Evolutionary conservation across 768 basidiomycete species (phyloP).

Genomic region (Cystobasidium ongulense): DNA sequence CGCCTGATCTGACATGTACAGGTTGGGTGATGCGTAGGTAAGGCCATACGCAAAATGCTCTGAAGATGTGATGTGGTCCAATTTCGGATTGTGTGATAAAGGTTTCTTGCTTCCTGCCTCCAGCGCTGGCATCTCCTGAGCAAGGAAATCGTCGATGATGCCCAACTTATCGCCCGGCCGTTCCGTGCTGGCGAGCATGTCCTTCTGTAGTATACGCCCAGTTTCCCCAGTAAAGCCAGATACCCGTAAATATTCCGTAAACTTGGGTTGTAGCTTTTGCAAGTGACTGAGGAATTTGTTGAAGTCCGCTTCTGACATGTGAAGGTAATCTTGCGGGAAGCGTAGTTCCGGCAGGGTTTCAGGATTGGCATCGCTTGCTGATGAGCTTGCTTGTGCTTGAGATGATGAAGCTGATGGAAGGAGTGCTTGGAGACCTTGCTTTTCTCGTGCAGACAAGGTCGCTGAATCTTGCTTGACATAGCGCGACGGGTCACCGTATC

Average conservation of each 20-base stretch:
- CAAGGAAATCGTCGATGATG: neutral
- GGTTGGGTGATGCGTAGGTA: constrained; percentile 11
- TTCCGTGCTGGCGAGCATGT: neutral
- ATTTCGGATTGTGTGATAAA: constrained; percentile 5
- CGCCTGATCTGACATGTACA: constrained; percentile 17
- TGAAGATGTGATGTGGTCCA: neutral
- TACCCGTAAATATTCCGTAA: neutral
- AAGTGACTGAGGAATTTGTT: neutral
- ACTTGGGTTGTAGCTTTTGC: neutral
- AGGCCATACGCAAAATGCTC: constrained; percentile 13
- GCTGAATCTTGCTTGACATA: neutral
- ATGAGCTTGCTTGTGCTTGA: neutral
- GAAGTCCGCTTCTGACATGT: neutral
- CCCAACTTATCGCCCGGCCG: neutral
- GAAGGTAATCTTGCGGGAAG: neutral
- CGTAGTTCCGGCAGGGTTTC: neutral
- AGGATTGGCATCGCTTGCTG: neutral
- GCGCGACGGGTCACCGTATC: neutral
- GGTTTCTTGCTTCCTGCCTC: neutral
- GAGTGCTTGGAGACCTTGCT: neutral
- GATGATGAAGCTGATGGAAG: neutral
- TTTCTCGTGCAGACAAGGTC: neutral
- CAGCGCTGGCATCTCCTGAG: neutral
- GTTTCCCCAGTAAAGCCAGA: neutral
- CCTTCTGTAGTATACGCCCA: neutral